Percentiles rank a stretch among this genome's conserved stretches.
These are phyloP conservation scores for Xylaria castorea DNA, from an alignment of 495 filamentous ascomycete species.

Conservation along the genomic window DNA sequence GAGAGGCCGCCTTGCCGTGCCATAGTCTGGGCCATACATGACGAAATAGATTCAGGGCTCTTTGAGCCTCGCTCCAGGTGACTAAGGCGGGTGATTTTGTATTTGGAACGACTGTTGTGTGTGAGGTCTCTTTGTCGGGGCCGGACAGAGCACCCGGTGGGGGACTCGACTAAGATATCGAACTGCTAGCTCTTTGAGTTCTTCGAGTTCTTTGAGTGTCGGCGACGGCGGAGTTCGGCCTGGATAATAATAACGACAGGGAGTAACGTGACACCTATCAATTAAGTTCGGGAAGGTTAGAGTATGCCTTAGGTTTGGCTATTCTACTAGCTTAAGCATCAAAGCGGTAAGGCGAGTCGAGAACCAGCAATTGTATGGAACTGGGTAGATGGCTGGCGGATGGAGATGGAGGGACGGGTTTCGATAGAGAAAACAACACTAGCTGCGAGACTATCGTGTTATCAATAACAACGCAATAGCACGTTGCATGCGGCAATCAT, in stretches of 20 bases:
- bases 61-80: neutral
- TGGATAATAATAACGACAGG: neutral
- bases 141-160: neutral
- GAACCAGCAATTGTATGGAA: neutral
- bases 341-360: neutral
- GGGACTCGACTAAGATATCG: neutral
- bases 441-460: constrained; percentile 15
- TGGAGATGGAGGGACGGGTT: neutral
- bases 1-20: constrained; percentile 41
- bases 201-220: neutral
- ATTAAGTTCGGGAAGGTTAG: constrained; percentile 2
- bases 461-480: constrained; percentile 21
- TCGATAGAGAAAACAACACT: constrained; percentile 10
- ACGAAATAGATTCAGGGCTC: neutral
- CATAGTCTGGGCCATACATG: constrained; percentile 42
- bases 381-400: neutral
- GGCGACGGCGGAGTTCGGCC: neutral
- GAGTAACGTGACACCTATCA: neutral
- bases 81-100: neutral
- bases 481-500: constrained; percentile 16
- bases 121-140: constrained; percentile 10
- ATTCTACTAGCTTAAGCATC: neutral
- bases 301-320: constrained; percentile 1
- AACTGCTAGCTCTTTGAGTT: neutral
- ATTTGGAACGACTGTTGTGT: neutral